Evolutionary conservation across 208 protist species (phyloP).

Genomic region (Crithidia mellificae): DNA sequence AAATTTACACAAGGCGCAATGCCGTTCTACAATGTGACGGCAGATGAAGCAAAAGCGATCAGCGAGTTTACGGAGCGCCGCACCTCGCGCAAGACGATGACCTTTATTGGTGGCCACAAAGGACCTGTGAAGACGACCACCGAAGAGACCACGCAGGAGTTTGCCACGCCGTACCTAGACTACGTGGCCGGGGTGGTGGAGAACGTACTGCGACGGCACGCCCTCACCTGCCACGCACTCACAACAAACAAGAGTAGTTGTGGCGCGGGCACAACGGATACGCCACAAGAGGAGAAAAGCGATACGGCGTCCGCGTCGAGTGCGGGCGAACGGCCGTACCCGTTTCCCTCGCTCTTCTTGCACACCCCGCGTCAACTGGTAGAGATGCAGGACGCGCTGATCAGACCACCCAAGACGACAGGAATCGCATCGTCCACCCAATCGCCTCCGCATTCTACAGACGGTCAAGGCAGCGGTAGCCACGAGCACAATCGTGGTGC

Average conservation of each 20-base stretch:
- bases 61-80: slow-evolving; percentile 14
- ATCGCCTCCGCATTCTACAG: too few relatives aligned
- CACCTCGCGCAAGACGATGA: background rate
- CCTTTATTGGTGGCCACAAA: slow-evolving; percentile 10
- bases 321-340: slow-evolving; percentile 31
- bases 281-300: too few relatives aligned
- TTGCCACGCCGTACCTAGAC: slow-evolving; percentile 30
- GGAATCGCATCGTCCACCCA: background rate
- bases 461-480: background rate
- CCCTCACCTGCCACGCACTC: slow-evolving; percentile 6
- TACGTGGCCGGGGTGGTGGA: slow-evolving; percentile 27
- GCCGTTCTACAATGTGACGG: slow-evolving; percentile 45
- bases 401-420: background rate
- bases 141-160: slow-evolving; percentile 1
- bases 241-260: background rate
- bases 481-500: too few relatives aligned
- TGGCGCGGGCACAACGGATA: too few relatives aligned
- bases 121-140: background rate
- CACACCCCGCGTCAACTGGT: slow-evolving; percentile 33
- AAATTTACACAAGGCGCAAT: too few relatives aligned
- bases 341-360: slow-evolving; percentile 63
- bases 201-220: slow-evolving; percentile 16
- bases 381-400: background rate
- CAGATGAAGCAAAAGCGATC: slow-evolving; percentile 19
- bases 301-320: background rate